Percentiles rank a stretch among this genome's conserved stretches.
These are phyloP conservation scores for Mortierella hygrophila DNA, from an alignment of 192 early-diverging fungal species.

Conservation along the genomic window DNA sequence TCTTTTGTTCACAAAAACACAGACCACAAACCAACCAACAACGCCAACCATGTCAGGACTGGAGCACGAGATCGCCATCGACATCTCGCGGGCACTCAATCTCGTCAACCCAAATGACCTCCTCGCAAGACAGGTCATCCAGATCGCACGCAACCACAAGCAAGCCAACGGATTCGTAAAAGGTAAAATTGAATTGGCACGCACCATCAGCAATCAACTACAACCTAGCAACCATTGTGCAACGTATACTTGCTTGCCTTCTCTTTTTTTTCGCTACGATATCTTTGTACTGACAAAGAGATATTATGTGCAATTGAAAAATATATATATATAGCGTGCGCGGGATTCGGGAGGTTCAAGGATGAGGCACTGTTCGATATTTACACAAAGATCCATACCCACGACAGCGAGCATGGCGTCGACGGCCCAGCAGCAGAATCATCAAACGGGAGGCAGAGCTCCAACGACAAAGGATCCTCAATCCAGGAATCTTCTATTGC, in stretches of 20 bases:
- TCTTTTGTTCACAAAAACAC: not conserved
- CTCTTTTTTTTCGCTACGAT: not conserved
- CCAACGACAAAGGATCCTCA: not conserved
- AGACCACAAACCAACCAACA: not conserved
- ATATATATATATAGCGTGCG: constrained; percentile 54
- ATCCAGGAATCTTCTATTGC: constrained; percentile 7
- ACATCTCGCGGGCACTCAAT: constrained; percentile 69
- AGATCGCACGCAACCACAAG: constrained; percentile 62
- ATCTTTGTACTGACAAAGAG: not conserved
- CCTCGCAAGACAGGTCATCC: constrained; percentile 66
- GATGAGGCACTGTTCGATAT: constrained; percentile 61
- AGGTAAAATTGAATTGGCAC: constrained; percentile 45
- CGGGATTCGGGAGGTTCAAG: constrained; percentile 67
- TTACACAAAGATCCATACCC: constrained; percentile 58
- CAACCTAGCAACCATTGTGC: not conserved
- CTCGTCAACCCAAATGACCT: constrained; percentile 67
- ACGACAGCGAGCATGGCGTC: constrained; percentile 41
- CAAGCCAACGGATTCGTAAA: constrained; percentile 59
- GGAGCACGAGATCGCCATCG: constrained; percentile 64
- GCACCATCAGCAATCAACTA: not conserved
- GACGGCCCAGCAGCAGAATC: not conserved
- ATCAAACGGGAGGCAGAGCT: not conserved
- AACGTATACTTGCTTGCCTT: no score
- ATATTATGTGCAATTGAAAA: not conserved
- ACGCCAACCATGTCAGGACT: constrained; percentile 42